Base-by-base conservation (phyloP, 163 green algal genomes). In the Chloromonas sp. region DNA sequence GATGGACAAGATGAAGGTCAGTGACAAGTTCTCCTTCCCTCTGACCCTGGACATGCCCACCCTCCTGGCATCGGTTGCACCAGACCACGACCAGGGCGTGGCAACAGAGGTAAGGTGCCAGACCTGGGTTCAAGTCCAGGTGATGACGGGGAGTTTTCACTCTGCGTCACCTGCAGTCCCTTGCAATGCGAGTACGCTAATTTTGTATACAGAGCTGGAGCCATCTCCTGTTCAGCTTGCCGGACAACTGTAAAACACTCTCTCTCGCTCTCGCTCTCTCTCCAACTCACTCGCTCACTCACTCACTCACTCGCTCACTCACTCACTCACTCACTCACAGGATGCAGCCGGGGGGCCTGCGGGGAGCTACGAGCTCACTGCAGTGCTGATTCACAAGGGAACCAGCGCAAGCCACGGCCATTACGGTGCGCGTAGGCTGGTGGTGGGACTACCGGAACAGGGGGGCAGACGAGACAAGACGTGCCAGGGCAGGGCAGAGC, bases 351-450 rank as follows among this genome's bases (percentile, higher is more conserved):
- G 79, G 13, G 3, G 82, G 66, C 61, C 71, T 1, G 85, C 84
- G 70, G 85, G 76, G 60, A 5, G 2, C 70, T 97, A 98, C 83
- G 91, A 95, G 70, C 89, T 97, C 71, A 87, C 88, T 1, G 93
- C 89, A 36, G 93, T 97, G 84, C 92, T 98, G 11, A 92, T 98
- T 1, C 95, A 98, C 88, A 96, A 95, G 86, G 95, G 95, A 58
- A 81, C 79, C 60, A 92, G 87, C 71, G 94, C 95, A 13, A 92
- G 85, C 71, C 89, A 94, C 70, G 95, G 95, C 0, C 95, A 98
- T 86, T 86, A 83, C 60, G 77, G 77, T 86, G 83, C n/a, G 81
- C 58, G 59, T 58, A 81, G 13, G 15, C 66, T 5, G 74, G 74
- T 5, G 74, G 13, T 36, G 8, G 74, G 14, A 15, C 74, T 80